These are phyloP conservation scores for Cryptosporidium ubiquitum DNA, from an alignment of 169 alveolate species.

Conservation along the genomic window DNA sequence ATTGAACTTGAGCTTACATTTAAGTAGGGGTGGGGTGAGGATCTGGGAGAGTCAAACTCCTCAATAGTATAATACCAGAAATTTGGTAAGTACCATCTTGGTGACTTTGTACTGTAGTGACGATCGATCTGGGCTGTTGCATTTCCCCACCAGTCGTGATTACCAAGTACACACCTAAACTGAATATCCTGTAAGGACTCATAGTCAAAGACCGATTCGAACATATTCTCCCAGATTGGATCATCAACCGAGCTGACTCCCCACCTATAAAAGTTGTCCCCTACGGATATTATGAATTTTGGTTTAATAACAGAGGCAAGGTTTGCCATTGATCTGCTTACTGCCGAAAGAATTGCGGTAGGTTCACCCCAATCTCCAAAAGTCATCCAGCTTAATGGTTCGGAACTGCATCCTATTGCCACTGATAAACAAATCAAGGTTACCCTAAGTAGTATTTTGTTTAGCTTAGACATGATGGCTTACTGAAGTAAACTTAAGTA, in stretches of 20 bases:
- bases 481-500: neutral
- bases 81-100: constrained; percentile 91
- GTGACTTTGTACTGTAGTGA: constrained; percentile 75
- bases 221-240: constrained; percentile 68
- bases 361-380: constrained; percentile 75
- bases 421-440: neutral
- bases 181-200: constrained; percentile 44
- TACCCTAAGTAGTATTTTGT: neutral
- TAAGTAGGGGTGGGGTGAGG: constrained; percentile 76
- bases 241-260: constrained; percentile 73
- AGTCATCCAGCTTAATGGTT: constrained; percentile 54
- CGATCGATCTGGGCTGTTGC: constrained; percentile 72
- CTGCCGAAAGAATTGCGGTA: constrained; percentile 53
- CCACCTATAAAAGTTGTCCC: constrained; percentile 71
- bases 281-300: constrained; percentile 41
- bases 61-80: constrained; percentile 88
- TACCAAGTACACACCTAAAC: constrained; percentile 70
- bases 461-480: neutral
- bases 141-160: constrained; percentile 75
- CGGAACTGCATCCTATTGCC: neutral
- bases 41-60: constrained; percentile 49
- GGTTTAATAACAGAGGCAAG: constrained; percentile 39
- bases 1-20: constrained; percentile 8
- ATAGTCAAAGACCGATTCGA: constrained; percentile 48
- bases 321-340: constrained; percentile 67